These are phyloP conservation scores for Penicillium roqueforti DNA, from an alignment of 495 filamentous ascomycete genomes.

Conservation along the genomic window DNA sequence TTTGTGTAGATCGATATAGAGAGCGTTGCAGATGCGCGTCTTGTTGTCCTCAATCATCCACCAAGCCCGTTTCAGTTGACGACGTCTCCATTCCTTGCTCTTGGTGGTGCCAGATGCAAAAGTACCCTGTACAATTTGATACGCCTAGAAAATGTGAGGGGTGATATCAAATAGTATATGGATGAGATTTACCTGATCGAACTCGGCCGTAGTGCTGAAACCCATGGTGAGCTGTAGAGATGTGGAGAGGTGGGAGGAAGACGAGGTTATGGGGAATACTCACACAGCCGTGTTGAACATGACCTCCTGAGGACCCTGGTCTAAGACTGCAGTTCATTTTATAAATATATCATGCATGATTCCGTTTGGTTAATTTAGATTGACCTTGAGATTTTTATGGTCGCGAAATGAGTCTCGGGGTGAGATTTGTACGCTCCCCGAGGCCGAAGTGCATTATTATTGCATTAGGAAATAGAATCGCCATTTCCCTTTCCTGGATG, in stretches of 20 bases:
- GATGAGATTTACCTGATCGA: conserved; percentile 13
- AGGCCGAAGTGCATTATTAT: no score
- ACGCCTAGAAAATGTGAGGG: conserved; percentile 13
- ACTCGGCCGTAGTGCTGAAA: conserved; percentile 17
- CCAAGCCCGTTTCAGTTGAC: conserved; percentile 49
- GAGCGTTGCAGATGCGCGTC: conserved; percentile 58
- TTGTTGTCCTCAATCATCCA: conserved; percentile 64
- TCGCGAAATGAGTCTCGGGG: no score
- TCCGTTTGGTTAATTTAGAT: no score
- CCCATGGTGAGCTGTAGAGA: conserved; percentile 8
- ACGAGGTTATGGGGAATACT: background rate
- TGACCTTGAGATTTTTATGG: no score
- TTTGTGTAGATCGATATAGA: conserved; percentile 68
- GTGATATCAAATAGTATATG: background rate
- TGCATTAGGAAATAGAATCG: no score
- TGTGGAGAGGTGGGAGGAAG: background rate
- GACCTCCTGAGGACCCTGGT: background rate
- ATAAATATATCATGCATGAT: no score
- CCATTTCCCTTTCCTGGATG: no score
- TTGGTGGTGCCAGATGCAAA: conserved; percentile 36
- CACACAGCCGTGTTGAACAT: no score
- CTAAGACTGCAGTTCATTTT: background rate
- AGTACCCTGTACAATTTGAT: conserved; percentile 23
- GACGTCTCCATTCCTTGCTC: conserved; percentile 38
- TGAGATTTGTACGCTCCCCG: no score